These are phyloP conservation scores for Mycena alexandri DNA, from an alignment of 768 basidiomycete genomes.

Conservation along the genomic window DNA sequence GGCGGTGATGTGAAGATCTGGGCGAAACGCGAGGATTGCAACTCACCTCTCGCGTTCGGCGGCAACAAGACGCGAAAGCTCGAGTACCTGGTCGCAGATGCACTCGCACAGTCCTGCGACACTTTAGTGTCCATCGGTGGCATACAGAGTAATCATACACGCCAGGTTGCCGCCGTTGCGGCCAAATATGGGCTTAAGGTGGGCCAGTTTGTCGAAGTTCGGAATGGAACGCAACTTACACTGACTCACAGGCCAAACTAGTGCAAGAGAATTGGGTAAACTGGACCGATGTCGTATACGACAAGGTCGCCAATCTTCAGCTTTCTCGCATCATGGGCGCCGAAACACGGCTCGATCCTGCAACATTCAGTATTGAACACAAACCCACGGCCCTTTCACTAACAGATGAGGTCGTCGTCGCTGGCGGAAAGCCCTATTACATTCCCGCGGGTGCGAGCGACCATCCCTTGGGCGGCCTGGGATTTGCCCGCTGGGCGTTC, in stretches of 20 bases:
- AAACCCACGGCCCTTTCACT: constrained; percentile 39
- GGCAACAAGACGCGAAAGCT: constrained; percentile 45
- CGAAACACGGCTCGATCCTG: constrained; percentile 37
- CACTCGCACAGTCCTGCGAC: constrained; percentile 37
- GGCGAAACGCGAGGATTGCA: constrained; percentile 46
- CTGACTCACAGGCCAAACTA: constrained; percentile 35
- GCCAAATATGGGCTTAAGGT: constrained; percentile 43
- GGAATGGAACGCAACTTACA: not conserved
- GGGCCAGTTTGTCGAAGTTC: not conserved
- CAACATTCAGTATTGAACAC: constrained; percentile 42
- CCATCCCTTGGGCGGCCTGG: constrained; percentile 42
- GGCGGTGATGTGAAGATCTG: constrained; percentile 39
- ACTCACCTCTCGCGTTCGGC: constrained; percentile 41
- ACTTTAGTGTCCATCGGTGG: constrained; percentile 44
- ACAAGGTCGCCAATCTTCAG: constrained; percentile 41
- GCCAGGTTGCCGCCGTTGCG: constrained; percentile 44
- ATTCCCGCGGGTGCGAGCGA: constrained; percentile 44
- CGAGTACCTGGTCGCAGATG: constrained; percentile 42
- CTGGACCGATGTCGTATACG: constrained; percentile 39
- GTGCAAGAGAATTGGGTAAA: constrained; percentile 45
- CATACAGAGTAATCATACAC: constrained; percentile 44
- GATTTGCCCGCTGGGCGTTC: constrained; percentile 43
- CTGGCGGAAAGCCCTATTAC: constrained; percentile 41
- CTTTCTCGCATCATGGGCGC: constrained; percentile 44
- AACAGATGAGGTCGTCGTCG: constrained; percentile 31